Conservation (phyloP, 2,329 filamentous ascomycete genomes). For the Rutstroemia sp. region DNA sequence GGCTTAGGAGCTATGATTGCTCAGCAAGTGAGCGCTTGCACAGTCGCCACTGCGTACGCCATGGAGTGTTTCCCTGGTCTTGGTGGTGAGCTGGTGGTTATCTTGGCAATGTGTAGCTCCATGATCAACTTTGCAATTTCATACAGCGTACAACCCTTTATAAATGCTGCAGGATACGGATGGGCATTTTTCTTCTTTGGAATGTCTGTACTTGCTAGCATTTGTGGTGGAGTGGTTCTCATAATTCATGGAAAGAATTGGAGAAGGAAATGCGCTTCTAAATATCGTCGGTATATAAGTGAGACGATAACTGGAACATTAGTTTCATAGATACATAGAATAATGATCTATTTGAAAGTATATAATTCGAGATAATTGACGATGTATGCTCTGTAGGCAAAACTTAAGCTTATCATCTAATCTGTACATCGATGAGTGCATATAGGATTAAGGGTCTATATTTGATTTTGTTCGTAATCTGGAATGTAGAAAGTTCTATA, state of each 20-base stretch:
- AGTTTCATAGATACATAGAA: background rate
- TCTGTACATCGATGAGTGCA: too few relatives aligned
- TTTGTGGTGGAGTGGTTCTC: background rate
- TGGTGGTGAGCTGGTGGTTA: slow-evolving; percentile 32
- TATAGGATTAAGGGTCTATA: too few relatives aligned
- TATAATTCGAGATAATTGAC: too few relatives aligned
- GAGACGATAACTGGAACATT: background rate
- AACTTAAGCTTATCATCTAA: too few relatives aligned
- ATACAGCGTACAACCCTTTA: slow-evolving; percentile 34
- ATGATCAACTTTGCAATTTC: slow-evolving; percentile 30
- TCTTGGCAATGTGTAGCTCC: slow-evolving; percentile 31
- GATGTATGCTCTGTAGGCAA: too few relatives aligned
- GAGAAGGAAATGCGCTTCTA: background rate
- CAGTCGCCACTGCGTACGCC: slow-evolving; percentile 34
- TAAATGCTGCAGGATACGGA: slow-evolving; percentile 29
- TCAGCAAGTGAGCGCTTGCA: slow-evolving; percentile 34
- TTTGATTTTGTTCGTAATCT: too few relatives aligned
- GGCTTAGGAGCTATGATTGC: slow-evolving; percentile 34
- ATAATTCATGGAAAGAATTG: background rate
- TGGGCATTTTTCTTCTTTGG: slow-evolving; percentile 36
- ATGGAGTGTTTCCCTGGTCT: slow-evolving; percentile 32
- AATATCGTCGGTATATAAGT: background rate
- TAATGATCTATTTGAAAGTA: background rate
- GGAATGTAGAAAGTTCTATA: too few relatives aligned
- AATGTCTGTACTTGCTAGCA: background rate